Conservation (phyloP, 305 asterid genomes). For the Fraxinus sp. region DNA sequence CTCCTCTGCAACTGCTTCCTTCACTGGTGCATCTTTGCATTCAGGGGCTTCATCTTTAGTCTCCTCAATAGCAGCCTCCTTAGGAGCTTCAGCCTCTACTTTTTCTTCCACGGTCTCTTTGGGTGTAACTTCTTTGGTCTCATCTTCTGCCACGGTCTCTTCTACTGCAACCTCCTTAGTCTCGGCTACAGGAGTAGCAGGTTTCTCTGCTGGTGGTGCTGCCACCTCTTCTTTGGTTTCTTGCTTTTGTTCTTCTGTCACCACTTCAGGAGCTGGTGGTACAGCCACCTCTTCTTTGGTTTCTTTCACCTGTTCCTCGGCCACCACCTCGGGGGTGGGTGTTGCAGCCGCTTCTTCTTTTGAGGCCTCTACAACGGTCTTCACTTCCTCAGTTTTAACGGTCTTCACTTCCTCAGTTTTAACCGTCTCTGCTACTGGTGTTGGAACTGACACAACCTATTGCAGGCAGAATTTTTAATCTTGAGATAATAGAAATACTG, state of each 20-base stretch:
- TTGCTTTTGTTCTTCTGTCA: constrained; percentile 11
- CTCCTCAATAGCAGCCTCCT: constrained; percentile 19
- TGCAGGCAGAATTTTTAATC: not conserved
- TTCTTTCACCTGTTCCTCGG: constrained; percentile 16
- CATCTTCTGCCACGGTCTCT: constrained; percentile 21
- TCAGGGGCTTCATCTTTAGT: constrained; percentile 11
- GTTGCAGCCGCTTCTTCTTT: not conserved
- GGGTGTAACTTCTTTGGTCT: constrained; percentile 8
- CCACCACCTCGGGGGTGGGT: not conserved
- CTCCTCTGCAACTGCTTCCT: constrained; percentile 17
- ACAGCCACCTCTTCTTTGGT: not conserved
- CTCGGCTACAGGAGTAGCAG: constrained; percentile 19
- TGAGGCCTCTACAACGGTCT: not conserved
- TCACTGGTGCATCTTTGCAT: not conserved
- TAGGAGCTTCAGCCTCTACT: constrained; percentile 9
- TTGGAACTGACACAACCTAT: constrained; percentile 22
- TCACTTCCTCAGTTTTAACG: not conserved
- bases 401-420: too few species aligned
- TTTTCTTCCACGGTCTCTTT: constrained; percentile 11
- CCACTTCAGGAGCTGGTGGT: not conserved
- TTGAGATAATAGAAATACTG: not conserved
- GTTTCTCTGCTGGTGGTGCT: constrained; percentile 21
- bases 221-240: constrained; percentile 23
- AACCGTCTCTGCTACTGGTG: not conserved
- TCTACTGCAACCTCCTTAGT: constrained; percentile 14